Evolutionary conservation across 2,329 filamentous ascomycete genomes (phyloP).

Genomic region (Raffaelea deltoideospora): DNA sequence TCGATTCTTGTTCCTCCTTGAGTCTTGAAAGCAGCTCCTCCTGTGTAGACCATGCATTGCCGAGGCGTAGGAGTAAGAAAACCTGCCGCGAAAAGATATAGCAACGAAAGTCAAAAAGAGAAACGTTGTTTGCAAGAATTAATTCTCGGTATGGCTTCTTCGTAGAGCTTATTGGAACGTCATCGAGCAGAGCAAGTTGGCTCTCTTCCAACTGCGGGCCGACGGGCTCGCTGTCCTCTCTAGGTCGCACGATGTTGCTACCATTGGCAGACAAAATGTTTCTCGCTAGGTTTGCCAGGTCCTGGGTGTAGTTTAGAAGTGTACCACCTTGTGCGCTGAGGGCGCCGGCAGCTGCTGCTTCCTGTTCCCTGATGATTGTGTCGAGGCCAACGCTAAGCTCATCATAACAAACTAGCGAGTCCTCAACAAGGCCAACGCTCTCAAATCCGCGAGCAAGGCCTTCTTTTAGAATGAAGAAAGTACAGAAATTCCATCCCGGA

Average conservation of each 20-base stretch:
- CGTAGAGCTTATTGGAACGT: slow-evolving; percentile 45
- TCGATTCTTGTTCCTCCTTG: slow-evolving; percentile 44
- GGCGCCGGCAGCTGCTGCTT: slow-evolving; percentile 30
- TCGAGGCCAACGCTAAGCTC: slow-evolving; percentile 83
- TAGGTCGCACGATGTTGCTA: slow-evolving; percentile 14
- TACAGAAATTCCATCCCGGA: slow-evolving; percentile 98
- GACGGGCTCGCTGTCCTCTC: slow-evolving; percentile 27
- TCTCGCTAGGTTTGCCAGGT: slow-evolving; percentile 47
- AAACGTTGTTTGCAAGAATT: slow-evolving; percentile 89
- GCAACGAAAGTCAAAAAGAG: slow-evolving; percentile 84
- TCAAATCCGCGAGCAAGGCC: slow-evolving; percentile 88
- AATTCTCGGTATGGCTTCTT: slow-evolving; percentile 80
- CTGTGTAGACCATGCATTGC: slow-evolving; percentile 52
- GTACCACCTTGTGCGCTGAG: slow-evolving; percentile 55
- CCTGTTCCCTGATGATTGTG: slow-evolving; percentile 61
- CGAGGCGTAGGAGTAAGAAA: slow-evolving; percentile 63
- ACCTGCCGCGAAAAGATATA: slow-evolving; percentile 90
- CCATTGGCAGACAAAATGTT: slow-evolving; percentile 27
- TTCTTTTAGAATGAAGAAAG: slow-evolving; percentile 96
- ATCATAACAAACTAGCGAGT: slow-evolving; percentile 88
- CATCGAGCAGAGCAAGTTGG: slow-evolving; percentile 17
- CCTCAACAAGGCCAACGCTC: slow-evolving; percentile 87
- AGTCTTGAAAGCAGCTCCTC: slow-evolving; percentile 48
- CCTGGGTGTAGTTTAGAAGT: slow-evolving; percentile 58
- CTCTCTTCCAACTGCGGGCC: slow-evolving; percentile 28